Base-by-base conservation (phyloP, 2,329 filamentous ascomycete genomes). In the Pseudocercospora eumusae region DNA sequence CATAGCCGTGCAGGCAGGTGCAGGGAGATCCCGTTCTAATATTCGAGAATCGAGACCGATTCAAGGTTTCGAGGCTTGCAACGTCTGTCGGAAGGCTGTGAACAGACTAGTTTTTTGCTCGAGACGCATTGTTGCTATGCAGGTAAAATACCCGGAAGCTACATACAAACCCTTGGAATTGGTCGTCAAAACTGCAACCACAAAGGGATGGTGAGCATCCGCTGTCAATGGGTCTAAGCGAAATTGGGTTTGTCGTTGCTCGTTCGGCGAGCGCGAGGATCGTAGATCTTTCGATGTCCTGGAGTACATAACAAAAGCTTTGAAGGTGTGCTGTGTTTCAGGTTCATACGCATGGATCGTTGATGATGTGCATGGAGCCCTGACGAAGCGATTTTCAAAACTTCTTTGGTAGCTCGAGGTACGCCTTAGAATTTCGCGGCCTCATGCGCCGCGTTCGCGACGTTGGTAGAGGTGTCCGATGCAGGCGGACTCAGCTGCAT, bases 401-500 rank as follows among this genome's bases (percentile, higher is more conserved):
- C 7, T 18, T 54, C 52, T 33, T 23, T 54, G 52, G 52, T 54
- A 25, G 52, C 28, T 36, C 20, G n/a, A 40, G 28, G 28, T 10
- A 54, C 40, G 52, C 52, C 28, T 54, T 21, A 28, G 18, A 18
- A 25, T 10, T 40, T 33, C 31, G 28, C 31, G 18, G 28, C 28
- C 52, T 54, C 28, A 36, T 20, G n/a, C 52, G 27, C 27, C 28
- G n/a, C 52, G 13, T 9, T 20, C 31, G 52, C 28, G 18, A 21
- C 21, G 52, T 13, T 54, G 52, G 52, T 54, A 40, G 27, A 40
- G 27, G 28, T 20, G 28, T 33, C 4, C 28, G 28, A 40, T 54
- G 52, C 52, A 54, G 52, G 52, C 28, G 52, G 52, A 36, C 28
- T 31, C 13, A 54, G 52, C 52, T 54, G 52, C 52, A 54, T 33